Evolutionary conservation across 495 filamentous ascomycete genomes (phyloP).

Genomic region (Xylaria palmicola): DNA sequence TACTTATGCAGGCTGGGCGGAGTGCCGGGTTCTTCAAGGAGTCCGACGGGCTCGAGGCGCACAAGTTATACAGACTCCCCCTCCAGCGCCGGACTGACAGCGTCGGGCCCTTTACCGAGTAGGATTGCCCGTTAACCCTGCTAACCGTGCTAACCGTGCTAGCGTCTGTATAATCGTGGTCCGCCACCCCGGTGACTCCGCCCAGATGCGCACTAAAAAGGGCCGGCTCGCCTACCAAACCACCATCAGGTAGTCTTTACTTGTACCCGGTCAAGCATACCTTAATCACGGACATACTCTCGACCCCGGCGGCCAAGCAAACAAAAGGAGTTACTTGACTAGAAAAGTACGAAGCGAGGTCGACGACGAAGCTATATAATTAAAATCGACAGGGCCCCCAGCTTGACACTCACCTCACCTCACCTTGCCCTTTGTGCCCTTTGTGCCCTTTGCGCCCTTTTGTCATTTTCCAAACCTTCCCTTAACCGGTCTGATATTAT

Average conservation of each 20-base stretch:
- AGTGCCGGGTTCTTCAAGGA: constrained; percentile 14
- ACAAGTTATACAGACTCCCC: background rate
- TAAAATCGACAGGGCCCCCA: background rate
- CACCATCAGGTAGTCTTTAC: background rate
- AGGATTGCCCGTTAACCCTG: background rate
- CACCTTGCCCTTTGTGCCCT: background rate
- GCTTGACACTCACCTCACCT: background rate
- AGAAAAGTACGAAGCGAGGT: no score
- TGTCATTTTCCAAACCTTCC: background rate
- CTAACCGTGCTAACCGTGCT: background rate
- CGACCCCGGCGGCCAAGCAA: no score
- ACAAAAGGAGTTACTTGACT: no score
- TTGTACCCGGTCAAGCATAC: no score
- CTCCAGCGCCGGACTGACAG: background rate
- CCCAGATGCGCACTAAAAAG: no score
- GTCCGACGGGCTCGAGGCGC: constrained; percentile 13
- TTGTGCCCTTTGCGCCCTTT: background rate
- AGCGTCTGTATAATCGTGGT: background rate
- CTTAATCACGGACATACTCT: no score
- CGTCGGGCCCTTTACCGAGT: background rate
- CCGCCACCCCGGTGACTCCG: background rate
- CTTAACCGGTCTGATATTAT: background rate
- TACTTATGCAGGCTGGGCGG: constrained; percentile 10
- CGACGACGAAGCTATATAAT: background rate
- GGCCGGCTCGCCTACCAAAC: background rate